Percentiles rank a stretch among this genome's conserved stretches.
Conservation (phyloP, 1,284 basidiomycete species). For the Leccinum cinnamomeum region DNA sequence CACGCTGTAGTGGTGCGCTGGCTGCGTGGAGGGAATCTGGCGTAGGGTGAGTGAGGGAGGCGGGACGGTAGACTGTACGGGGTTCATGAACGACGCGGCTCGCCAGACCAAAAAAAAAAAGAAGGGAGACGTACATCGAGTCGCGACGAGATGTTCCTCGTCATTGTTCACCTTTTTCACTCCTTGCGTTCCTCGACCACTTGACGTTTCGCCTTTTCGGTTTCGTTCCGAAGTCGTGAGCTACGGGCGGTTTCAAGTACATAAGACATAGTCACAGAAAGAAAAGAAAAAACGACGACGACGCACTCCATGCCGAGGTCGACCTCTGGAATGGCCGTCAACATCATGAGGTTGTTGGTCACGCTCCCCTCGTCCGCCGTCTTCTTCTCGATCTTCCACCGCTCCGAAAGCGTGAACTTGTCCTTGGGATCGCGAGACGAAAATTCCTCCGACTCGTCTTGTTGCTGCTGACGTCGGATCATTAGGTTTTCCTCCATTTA, state of each 20-base stretch:
- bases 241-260: constrained; percentile 41
- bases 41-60: no score
- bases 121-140: constrained; percentile 68
- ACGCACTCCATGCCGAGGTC: constrained; percentile 97
- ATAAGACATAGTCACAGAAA: not conserved
- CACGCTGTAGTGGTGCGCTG: no score
- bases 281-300: not conserved
- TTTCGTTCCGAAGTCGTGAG: constrained; percentile 88
- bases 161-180: constrained; percentile 57
- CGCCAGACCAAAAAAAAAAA: not conserved
- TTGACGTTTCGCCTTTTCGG: constrained; percentile 89
- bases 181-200: constrained; percentile 75
- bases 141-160: constrained; percentile 77
- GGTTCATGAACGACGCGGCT: not conserved
- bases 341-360: constrained; percentile 89
- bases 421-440: constrained; percentile 62
- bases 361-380: constrained; percentile 85
- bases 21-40: no score
- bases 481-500: constrained; percentile 95
- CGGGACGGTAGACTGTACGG: constrained; percentile 56
- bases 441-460: constrained; percentile 46
- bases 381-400: constrained; percentile 61
- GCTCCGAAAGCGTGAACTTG: constrained; percentile 40
- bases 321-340: constrained; percentile 95
- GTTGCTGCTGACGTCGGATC: constrained; percentile 65